Evolutionary conservation across 2,329 filamentous ascomycete species (phyloP).

Genomic region (Colletotrichum musae): DNA sequence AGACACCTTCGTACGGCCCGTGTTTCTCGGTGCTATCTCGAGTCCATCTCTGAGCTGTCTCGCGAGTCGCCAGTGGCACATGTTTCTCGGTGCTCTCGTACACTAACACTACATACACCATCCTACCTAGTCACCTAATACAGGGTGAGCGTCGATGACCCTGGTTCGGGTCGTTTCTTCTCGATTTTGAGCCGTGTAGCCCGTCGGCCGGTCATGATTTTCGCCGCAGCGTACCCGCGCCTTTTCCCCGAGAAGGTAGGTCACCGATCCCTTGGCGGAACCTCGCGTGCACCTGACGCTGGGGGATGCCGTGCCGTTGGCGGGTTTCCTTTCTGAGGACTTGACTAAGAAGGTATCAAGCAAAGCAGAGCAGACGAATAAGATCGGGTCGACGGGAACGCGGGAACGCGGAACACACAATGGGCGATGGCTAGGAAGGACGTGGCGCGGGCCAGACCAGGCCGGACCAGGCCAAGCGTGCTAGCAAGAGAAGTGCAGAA

Average conservation of each 20-base stretch:
- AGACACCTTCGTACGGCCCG: slow-evolving; percentile 32
- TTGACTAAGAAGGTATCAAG: no score
- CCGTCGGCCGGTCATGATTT: slow-evolving; percentile 20
- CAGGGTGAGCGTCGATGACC: not conserved
- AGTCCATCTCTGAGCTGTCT: slow-evolving; percentile 12
- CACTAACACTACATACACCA: no score
- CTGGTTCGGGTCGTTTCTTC: slow-evolving; percentile 19
- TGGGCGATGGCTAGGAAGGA: not conserved
- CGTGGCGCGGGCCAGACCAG: slow-evolving; percentile 18
- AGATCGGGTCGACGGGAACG: slow-evolving; percentile 21
- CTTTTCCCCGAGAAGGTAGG: slow-evolving; percentile 26
- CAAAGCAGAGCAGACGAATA: slow-evolving; percentile 2
- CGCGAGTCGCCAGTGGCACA: slow-evolving; percentile 18
- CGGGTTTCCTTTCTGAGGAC: not conserved
- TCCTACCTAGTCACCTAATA: slow-evolving; percentile 15
- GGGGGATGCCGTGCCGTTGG: slow-evolving; percentile 7
- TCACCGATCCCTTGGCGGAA: slow-evolving; percentile 15
- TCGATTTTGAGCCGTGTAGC: slow-evolving; percentile 3
- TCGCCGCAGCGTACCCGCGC: slow-evolving; percentile 19
- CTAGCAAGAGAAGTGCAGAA: not conserved
- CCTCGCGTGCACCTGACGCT: slow-evolving; percentile 4
- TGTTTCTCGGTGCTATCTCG: slow-evolving; percentile 30
- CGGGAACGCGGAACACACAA: slow-evolving; percentile 21
- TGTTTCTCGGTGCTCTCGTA: slow-evolving; percentile 1
- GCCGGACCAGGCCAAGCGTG: slow-evolving; percentile 5